Evolutionary conservation across 2,329 filamentous ascomycete species (phyloP), one percentile per base, ranked within the genome.

Genomic region (Drechslerella dactyloides): DNA sequence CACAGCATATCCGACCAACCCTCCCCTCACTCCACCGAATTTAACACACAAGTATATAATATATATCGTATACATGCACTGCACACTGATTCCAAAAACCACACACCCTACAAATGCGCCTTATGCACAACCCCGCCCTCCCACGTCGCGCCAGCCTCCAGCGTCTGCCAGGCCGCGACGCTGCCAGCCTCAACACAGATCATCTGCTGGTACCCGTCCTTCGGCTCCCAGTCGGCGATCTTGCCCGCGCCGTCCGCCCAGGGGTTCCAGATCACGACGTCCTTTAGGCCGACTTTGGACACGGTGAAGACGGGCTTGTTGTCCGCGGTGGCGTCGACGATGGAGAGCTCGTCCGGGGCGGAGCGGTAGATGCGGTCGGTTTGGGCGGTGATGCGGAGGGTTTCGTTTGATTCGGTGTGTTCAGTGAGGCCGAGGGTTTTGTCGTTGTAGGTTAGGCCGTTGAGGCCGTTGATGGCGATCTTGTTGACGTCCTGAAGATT

Each of bases 251-350:
- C 96, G 74, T 93, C 90, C 44, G 85, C 84, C 92, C 93, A 97
- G 1, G 94, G 94, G 81, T 99, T 99, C 94, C 94, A 99, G 30
- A 97, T 90, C 0, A 97, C 93, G 15, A 94, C 88, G 75, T 97
- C 91, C 73, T 86, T 85, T 75, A 99, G 84, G 75, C 91, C 93
- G 80, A 97, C 91, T 73, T 94, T 87, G 44, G 89, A 86, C 62
- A 97, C 84, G 69, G 87, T 87, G 82, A 90, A 92, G 56, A 85
- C 82, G 13, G 87, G 83, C 77, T 85, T 84, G 70, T 86, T 88
- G 55, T 81, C 84, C 76, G 90, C 87, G 15, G 27, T 4, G 27
- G 83, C 78, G 53, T 96, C 85, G 11, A 84, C 78, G 52, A 90
- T 80, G 0, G 85, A 81, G 51, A 83, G 80, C 48, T 82, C 87